Evolutionary conservation across 352 stramenopile species (phyloP).

Genomic region (Phytophthora pseudosyringae): DNA sequence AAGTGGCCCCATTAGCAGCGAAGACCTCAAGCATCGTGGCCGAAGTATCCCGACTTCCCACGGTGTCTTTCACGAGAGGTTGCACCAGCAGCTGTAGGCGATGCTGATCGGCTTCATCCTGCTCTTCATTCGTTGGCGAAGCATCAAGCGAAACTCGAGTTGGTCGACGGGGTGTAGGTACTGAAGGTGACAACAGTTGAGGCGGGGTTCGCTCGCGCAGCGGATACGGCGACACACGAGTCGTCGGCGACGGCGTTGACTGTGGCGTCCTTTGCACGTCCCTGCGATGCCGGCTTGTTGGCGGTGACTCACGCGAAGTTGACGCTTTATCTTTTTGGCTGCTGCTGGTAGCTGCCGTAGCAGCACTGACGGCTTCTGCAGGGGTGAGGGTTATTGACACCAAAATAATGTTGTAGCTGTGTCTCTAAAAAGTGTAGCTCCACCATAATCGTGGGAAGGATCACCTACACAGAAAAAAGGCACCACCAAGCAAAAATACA

Average conservation of each 20-base stretch:
- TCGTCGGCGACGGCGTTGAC: no score
- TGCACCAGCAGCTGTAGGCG: neutral
- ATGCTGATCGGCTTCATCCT: neutral
- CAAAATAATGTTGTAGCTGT: neutral
- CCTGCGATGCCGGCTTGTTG: no score
- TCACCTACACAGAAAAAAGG: neutral
- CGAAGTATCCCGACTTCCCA: neutral
- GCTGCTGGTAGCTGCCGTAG: no score
- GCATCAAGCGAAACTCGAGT: constrained; percentile 3
- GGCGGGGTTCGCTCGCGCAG: neutral
- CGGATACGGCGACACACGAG: neutral
- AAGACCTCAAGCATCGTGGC: neutral
- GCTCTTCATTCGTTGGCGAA: neutral
- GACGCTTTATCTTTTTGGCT: no score
- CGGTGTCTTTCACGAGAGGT: neutral
- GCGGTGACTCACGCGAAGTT: no score
- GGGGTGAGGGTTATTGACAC: neutral
- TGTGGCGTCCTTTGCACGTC: no score
- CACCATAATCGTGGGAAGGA: neutral
- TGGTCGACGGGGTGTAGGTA: neutral
- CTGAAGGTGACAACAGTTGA: neutral
- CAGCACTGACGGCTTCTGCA: no score
- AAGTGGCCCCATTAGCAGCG: neutral
- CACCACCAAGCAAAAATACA: neutral
- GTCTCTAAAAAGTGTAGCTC: constrained; percentile 7